Conservation (phyloP, 2,329 filamentous ascomycete species). For the Bretziella fagacearum region DNA sequence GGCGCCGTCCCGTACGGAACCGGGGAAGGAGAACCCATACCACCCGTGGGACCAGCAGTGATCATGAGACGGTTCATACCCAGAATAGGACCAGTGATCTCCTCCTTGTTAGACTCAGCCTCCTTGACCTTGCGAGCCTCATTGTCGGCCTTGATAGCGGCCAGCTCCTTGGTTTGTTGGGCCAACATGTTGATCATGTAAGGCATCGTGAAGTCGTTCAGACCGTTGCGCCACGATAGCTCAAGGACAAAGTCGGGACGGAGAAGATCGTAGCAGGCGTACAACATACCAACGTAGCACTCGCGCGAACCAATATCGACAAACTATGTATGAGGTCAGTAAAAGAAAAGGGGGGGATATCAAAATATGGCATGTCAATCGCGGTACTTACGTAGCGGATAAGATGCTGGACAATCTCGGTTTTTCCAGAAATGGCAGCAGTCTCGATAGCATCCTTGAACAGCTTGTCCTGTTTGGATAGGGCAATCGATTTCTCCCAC, state of each 20-base stretch:
- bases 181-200: conserved; percentile 98
- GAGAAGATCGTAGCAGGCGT: conserved; percentile 94
- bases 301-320: conserved; percentile 98
- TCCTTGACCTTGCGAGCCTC: conserved; percentile 78
- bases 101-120: conserved; percentile 57
- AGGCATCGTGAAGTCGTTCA: conserved; percentile 96
- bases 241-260: conserved; percentile 85
- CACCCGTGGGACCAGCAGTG: conserved; percentile 62
- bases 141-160: conserved; percentile 80
- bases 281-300: conserved; percentile 99
- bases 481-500: conserved; percentile 95
- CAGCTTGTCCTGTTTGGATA: conserved; percentile 97
- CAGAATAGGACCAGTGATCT: conserved; percentile 86
- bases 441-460: conserved; percentile 99
- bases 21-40: conserved; percentile 33
- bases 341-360: conserved; percentile 13
- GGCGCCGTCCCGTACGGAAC: conserved; percentile 48
- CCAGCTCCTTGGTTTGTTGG: conserved; percentile 76
- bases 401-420: conserved; percentile 85
- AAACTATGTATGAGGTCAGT: conserved; percentile 45
- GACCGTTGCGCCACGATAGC: conserved; percentile 88
- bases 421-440: conserved; percentile 75
- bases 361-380: background rate
- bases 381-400: conserved; percentile 74
- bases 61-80: conserved; percentile 84